Conservation (phyloP, 495 filamentous ascomycete species). For the Penicillium pancosmium region DNA sequence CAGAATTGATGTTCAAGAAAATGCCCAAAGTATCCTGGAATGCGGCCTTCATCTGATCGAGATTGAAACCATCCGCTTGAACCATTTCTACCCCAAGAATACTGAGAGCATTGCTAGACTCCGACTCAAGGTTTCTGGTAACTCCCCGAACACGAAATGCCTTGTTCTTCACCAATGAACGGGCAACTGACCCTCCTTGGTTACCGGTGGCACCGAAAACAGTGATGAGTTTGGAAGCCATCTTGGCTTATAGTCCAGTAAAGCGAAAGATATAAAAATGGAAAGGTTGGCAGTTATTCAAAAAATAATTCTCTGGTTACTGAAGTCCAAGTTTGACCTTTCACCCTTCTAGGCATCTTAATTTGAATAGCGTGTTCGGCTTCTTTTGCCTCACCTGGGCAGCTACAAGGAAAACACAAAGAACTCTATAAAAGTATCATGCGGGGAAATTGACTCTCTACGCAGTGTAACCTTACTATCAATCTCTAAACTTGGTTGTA, state of each 20-base stretch:
- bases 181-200: slow-evolving; percentile 50
- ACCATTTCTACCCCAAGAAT: slow-evolving; percentile 52
- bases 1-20: slow-evolving; percentile 39
- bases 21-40: slow-evolving; percentile 31
- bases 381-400: not conserved
- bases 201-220: slow-evolving; percentile 32
- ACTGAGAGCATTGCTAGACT: slow-evolving; percentile 37
- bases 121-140: slow-evolving; percentile 42
- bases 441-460: not conserved
- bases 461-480: not conserved
- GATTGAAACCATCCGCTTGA: slow-evolving; percentile 42
- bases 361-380: not conserved
- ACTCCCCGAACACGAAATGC: slow-evolving; percentile 41
- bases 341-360: not conserved
- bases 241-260: not conserved
- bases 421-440: not conserved
- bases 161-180: slow-evolving; percentile 34
- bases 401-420: too few species aligned
- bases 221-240: slow-evolving; percentile 20
- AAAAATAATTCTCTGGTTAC: too few species aligned
- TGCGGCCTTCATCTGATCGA: slow-evolving; percentile 19
- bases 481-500: too few species aligned
- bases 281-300: not conserved
- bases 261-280: not conserved
- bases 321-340: not conserved